These are phyloP conservation scores for Cutaneotrichosporon dermatis DNA, from an alignment of 1,284 basidiomycete species.

Conservation along the genomic window DNA sequence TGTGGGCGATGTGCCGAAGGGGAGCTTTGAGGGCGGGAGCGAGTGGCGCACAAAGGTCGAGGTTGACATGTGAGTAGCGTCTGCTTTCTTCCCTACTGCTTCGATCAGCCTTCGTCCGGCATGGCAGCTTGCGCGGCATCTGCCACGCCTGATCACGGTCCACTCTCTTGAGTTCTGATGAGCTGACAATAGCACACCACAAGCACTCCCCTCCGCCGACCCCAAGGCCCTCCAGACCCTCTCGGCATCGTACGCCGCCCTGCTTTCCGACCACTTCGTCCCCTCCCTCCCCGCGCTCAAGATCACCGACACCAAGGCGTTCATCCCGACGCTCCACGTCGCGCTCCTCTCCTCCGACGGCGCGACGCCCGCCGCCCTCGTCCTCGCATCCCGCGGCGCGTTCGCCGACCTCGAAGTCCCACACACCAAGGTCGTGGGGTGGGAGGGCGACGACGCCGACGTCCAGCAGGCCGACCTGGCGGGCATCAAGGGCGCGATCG, in stretches of 20 bases:
- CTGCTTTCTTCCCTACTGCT: too few relatives aligned
- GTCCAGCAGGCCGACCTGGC: constrained; percentile 22
- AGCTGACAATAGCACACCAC: constrained; percentile 35
- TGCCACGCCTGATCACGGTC: too few relatives aligned
- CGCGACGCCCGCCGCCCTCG: constrained; percentile 29
- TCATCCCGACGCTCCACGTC: constrained; percentile 41
- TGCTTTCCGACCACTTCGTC: constrained; percentile 43
- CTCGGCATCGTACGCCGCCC: constrained; percentile 34
- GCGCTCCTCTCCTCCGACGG: constrained; percentile 31
- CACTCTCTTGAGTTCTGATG: too few relatives aligned
- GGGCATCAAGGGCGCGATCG: constrained; percentile 46
- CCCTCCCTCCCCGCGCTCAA: constrained; percentile 38
- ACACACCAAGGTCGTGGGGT: constrained; percentile 39
- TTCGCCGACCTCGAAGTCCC: constrained; percentile 43
- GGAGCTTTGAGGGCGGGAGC: background rate
- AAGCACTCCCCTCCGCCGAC: constrained; percentile 37
- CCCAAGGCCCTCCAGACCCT: constrained; percentile 24
- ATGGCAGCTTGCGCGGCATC: too few relatives aligned
- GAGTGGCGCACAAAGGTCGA: constrained; percentile 41
- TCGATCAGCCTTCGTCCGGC: too few relatives aligned
- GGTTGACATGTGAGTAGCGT: constrained; percentile 45
- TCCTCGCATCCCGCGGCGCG: constrained; percentile 41
- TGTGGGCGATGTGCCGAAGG: constrained; percentile 31
- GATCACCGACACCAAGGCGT: constrained; percentile 22
- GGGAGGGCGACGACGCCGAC: constrained; percentile 27